Base-by-base conservation (phyloP, 106 monocot species). In the Platanthera guangdongensis region DNA sequence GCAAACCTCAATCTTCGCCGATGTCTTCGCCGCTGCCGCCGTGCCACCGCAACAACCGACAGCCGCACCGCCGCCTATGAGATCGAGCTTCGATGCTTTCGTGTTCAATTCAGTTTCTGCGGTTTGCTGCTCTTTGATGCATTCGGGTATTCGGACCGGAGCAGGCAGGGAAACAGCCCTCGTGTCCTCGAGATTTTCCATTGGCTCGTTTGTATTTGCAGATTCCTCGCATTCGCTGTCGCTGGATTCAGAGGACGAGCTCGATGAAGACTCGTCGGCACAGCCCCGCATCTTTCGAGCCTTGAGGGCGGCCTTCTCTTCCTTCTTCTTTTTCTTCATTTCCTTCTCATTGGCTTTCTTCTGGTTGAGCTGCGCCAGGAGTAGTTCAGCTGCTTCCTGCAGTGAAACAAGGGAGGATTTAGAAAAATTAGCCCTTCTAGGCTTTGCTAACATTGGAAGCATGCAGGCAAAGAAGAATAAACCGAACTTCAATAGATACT, bases 1-100 rank as follows among this genome's bases (percentile, higher is more conserved):
- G 68, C 99, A 94, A 16, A 99, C 90, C 81, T 99, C 99, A 45
- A 99, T 92, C 81, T 79, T 90, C 47, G 51, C 55, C 9, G 57
- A n/a, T n/a, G n/a, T n/a, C n/a, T n/a, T n/a, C n/a, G n/a, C n/a
- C n/a, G n/a, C 77, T 10, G 48, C 52, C 2, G 13, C 13, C 15
- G 16, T 39, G 21, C 21, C 3, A 12, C 73, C 8, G 10, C 55
- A 32, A 52, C 72, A 53, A 45, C 68, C 10, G 73, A 53, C 32
- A 32, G 52, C 52, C 45, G 70, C 78, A 28, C 6, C 16, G 14
- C 4, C 62, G 67, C 16, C 68, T 45, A 14, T 52, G 9, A 28
- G 45, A 0, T 70, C n/a, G 16, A 70, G 30, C 70, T 47, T 47
- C 45, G 47, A 47, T 47, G 45, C 16, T 16, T 14, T 28, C 5